Conservation (phyloP, 768 basidiomycete species). For the Rhodotorula sphaerocarpa region DNA sequence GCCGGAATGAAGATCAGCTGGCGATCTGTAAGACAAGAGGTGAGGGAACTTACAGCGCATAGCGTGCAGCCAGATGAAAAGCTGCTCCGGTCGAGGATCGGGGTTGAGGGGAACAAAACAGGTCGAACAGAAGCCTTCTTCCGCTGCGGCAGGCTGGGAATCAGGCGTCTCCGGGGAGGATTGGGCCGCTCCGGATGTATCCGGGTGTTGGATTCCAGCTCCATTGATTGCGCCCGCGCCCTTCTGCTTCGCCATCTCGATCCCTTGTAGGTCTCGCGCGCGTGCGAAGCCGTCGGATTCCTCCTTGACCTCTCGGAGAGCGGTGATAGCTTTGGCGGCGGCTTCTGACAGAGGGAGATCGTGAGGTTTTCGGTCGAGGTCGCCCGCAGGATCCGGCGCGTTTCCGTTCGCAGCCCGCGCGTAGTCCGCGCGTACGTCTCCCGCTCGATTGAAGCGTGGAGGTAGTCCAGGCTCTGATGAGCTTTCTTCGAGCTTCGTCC, state of each 20-base stretch:
- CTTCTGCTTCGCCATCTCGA: conserved; percentile 8
- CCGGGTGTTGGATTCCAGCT: not conserved
- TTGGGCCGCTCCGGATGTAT: too few relatives aligned
- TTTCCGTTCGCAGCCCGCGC: not conserved
- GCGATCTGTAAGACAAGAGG: conserved; percentile 48
- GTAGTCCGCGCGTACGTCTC: not conserved
- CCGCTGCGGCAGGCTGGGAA: too few relatives aligned
- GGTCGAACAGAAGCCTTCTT: conserved; percentile 61
- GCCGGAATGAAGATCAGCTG: conserved; percentile 17
- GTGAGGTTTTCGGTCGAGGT: conserved; percentile 40
- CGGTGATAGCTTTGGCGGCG: conserved; percentile 68
- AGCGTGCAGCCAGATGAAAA: conserved; percentile 95
- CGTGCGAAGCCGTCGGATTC: conserved; percentile 81
- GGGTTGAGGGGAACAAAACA: conserved; percentile 89
- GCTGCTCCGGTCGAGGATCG: conserved; percentile 80
- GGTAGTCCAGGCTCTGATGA: too few relatives aligned
- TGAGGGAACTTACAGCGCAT: conserved; percentile 58
- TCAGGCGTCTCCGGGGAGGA: too few relatives aligned
- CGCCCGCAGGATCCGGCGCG: not conserved
- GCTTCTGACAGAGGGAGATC: conserved; percentile 69
- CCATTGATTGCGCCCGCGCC: not conserved
- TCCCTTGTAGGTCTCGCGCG: conserved; percentile 73
- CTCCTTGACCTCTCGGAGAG: conserved; percentile 78
- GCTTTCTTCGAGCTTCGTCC: too few relatives aligned
- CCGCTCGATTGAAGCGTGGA: conserved; percentile 10